phyloP scores from a whole-genome alignment of 495 filamentous ascomycete genomes.

The Zalerion maritima region DNA sequence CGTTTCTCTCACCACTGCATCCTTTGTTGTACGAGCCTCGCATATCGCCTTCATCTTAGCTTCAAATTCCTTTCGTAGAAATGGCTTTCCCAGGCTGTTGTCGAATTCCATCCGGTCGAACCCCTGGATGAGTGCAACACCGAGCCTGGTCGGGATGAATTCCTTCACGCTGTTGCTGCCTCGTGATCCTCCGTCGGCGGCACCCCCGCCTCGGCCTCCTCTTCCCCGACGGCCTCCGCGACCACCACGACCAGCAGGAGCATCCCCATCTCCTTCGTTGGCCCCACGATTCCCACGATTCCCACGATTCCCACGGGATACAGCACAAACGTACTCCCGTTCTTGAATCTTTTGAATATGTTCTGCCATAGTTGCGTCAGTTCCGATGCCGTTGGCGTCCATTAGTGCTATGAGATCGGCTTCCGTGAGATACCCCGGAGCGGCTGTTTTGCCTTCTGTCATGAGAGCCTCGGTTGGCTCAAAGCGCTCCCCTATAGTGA shows the following conservation, averaged over 20 bases:
- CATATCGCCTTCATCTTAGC: slow-evolving; percentile 88
- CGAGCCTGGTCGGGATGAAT: slow-evolving; percentile 81
- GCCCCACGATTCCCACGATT: slow-evolving; percentile 13
- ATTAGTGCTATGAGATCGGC: slow-evolving; percentile 94
- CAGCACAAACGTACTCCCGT: slow-evolving; percentile 61
- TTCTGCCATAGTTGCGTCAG: slow-evolving; percentile 97
- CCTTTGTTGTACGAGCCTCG: slow-evolving; percentile 61
- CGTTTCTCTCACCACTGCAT: slow-evolving; percentile 62
- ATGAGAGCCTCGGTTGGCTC: slow-evolving; percentile 82
- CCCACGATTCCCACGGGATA: slow-evolving; percentile 30
- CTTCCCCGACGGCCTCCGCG: slow-evolving; percentile 27
- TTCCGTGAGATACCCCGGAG: slow-evolving; percentile 82
- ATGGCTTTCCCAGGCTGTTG: slow-evolving; percentile 88
- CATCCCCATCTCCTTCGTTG: slow-evolving; percentile 19
- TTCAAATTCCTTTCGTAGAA: slow-evolving; percentile 96
- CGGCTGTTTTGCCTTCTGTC: slow-evolving; percentile 68
- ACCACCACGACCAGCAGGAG: slow-evolving; percentile 19
- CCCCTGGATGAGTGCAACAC: slow-evolving; percentile 80
- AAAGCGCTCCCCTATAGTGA: slow-evolving; percentile 63
- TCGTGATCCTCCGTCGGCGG: slow-evolving; percentile 24
- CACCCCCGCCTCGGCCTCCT: slow-evolving; percentile 31
- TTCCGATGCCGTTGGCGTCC: slow-evolving; percentile 97
- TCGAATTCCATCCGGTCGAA: slow-evolving; percentile 87
- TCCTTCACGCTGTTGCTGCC: slow-evolving; percentile 50
- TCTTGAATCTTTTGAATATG: slow-evolving; percentile 94